phyloP scores from a whole-genome alignment of 2,329 filamentous ascomycete species.

The Cytospora piceae region DNA sequence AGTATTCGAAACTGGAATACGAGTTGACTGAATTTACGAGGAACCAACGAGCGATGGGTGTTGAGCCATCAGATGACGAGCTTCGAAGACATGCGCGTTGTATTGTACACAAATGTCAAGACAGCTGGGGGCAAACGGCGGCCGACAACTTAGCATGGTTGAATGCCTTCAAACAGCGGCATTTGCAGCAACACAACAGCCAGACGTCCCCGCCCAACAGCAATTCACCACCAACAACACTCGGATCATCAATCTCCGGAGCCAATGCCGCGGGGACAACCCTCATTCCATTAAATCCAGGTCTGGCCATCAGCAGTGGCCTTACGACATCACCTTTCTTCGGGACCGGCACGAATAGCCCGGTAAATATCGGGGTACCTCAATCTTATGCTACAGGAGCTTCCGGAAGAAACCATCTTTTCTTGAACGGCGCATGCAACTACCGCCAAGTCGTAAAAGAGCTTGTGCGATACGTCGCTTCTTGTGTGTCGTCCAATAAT shows the following conservation, averaged over 20 bases:
- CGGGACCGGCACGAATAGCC: slow-evolving; percentile 6
- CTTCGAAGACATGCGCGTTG: slow-evolving; percentile 61
- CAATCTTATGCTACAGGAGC: neutral
- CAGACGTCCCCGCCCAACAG: slow-evolving; percentile 28
- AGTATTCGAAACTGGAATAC: slow-evolving; percentile 57
- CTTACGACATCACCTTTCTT: neutral
- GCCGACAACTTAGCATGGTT: slow-evolving; percentile 62
- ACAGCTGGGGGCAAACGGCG: slow-evolving; percentile 67
- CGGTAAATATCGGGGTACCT: neutral
- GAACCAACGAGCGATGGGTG: slow-evolving; percentile 48
- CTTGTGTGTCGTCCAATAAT: slow-evolving; percentile 62
- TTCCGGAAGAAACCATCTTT: slow-evolving; percentile 42
- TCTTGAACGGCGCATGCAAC: slow-evolving; percentile 64
- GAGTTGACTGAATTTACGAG: slow-evolving; percentile 59
- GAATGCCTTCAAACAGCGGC: slow-evolving; percentile 54
- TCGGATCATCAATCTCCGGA: neutral
- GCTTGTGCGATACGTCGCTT: slow-evolving; percentile 55
- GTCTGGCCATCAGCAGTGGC: neutral
- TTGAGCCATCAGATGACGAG: slow-evolving; percentile 56
- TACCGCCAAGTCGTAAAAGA: slow-evolving; percentile 59
- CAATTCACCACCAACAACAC: slow-evolving; percentile 27
- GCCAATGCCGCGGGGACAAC: neutral
- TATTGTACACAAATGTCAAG: slow-evolving; percentile 65
- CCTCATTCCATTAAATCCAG: neutral
- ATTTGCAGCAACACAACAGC: slow-evolving; percentile 38